Percentiles rank a stretch among this genome's conserved stretches.
These are phyloP conservation scores for Clitopilus hobsonii DNA, from an alignment of 768 basidiomycete species.

Conservation along the genomic window DNA sequence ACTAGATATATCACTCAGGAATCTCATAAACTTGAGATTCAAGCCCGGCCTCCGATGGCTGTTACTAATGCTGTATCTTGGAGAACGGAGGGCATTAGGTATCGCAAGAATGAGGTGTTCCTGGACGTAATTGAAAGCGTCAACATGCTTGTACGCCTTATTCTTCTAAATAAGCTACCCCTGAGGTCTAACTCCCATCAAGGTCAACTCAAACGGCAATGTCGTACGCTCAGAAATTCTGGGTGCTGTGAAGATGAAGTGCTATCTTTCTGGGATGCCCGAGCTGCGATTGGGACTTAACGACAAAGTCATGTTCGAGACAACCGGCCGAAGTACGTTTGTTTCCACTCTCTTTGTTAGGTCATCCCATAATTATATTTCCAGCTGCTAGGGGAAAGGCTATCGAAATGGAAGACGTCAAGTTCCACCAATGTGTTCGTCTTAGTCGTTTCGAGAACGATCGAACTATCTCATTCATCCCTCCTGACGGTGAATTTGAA, in stretches of 20 bases:
- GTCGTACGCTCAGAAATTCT: constrained; percentile 97
- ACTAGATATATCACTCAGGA: constrained; percentile 95
- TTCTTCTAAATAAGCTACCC: not conserved
- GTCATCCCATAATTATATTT: not conserved
- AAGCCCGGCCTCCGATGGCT: constrained; percentile 89
- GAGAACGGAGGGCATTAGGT: constrained; percentile 95
- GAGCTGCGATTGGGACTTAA: constrained; percentile 93
- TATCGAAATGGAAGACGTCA: constrained; percentile 99
- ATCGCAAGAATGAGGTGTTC: constrained; percentile 99
- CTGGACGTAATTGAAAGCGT: constrained; percentile 97
- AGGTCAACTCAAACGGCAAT: constrained; percentile 97
- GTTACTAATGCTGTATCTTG: constrained; percentile 99
- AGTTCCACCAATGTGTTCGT: constrained; percentile 99
- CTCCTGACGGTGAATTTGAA: constrained; percentile 98
- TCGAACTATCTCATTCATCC: constrained; percentile 98
- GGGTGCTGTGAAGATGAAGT: constrained; percentile 99
- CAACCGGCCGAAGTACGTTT: constrained; percentile 84
- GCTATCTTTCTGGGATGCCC: constrained; percentile 99
- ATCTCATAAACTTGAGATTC: constrained; percentile 93
- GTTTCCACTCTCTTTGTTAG: not conserved
- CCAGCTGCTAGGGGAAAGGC: constrained; percentile 91
- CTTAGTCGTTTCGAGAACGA: constrained; percentile 97
- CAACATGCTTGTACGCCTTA: constrained; percentile 78
- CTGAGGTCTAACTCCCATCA: not conserved
- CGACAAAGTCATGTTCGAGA: constrained; percentile 99